A percentile compares a stretch with the other conserved stretches of the same genome.
Evolutionary conservation across 225 moss, liverwort and hornwort genomes (phyloP).

Genomic region (Physcomitrium patens): DNA sequence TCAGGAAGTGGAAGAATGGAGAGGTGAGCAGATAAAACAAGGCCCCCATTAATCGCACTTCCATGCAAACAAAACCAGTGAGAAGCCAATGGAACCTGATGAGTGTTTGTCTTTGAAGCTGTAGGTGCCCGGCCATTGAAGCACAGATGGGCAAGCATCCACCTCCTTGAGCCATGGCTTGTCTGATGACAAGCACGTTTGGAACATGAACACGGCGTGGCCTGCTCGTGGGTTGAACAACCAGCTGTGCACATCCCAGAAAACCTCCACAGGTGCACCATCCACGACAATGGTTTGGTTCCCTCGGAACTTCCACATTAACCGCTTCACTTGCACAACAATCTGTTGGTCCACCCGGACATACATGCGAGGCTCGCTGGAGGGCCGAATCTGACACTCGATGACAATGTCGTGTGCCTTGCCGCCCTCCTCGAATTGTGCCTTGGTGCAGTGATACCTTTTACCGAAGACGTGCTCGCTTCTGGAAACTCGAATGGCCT

Average conservation of each 20-base stretch:
- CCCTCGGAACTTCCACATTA: conserved; percentile 70
- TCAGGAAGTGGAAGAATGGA: too few species aligned
- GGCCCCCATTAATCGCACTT: conserved; percentile 44
- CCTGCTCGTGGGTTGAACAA: conserved; percentile 60
- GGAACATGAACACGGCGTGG: conserved; percentile 69
- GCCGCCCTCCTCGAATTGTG: conserved; percentile 65
- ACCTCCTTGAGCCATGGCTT: conserved; percentile 71
- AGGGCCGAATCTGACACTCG: conserved; percentile 57
- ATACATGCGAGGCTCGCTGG: conserved; percentile 60
- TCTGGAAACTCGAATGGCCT: conserved; percentile 57
- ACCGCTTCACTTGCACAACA: conserved; percentile 66
- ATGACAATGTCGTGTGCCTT: conserved; percentile 69
- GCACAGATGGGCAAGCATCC: conserved; percentile 63
- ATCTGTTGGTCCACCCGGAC: conserved; percentile 58
- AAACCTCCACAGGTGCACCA: conserved; percentile 64
- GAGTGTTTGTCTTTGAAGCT: conserved; percentile 64
- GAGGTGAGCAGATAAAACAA: too few species aligned
- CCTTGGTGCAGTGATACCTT: conserved; percentile 61
- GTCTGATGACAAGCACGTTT: conserved; percentile 65
- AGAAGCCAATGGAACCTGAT: conserved; percentile 57
- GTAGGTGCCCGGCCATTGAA: conserved; percentile 73
- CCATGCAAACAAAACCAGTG: conserved; percentile 64
- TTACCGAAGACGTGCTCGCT: conserved; percentile 69
- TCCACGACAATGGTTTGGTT: conserved; percentile 65
- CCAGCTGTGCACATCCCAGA: conserved; percentile 76